Base-by-base conservation (phyloP, 768 basidiomycete genomes). In the Tulasnella sp. region DNA sequence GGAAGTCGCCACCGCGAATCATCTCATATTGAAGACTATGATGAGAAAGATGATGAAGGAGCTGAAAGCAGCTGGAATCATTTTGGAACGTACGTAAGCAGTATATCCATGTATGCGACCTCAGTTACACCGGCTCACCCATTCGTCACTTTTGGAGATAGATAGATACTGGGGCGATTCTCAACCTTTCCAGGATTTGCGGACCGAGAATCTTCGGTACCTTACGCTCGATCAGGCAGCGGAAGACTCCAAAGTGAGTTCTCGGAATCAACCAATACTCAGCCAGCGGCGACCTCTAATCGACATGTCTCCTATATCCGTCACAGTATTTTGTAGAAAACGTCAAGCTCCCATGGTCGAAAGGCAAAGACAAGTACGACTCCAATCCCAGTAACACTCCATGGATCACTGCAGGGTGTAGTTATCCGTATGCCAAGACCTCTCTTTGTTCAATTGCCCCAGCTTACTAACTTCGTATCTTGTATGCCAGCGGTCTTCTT, bases 271-370 rank as follows among this genome's bases (percentile, higher is more conserved):
- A 22, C n/a, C n/a, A n/a, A n/a, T n/a, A n/a, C n/a, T n/a, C n/a
- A n/a, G n/a, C 9, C 11, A 35, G 65, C 11, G 26, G 6, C 37
- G 26, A 26, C 11, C 16, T 34, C 9, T 32, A 8, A 22, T 32
- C 7, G 22, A 22, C 59, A n/a, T 62, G 7, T 7, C 9, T 29
- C 22, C 6, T 67, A 7, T n/a, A n/a, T n/a, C n/a, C n/a, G n/a
- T n/a, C n/a, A 6, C 40, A 71, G 39, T 71, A 71, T 65, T 74
- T 74, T 35, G 69, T 65, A 35, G 69, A 74, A 35, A 74, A 72
- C 22, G 73, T 67, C 12, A 26, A 71, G 22, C 73, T 74, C 5
- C 39, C 73, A n/a, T 62, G 47, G 70, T 22, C 34, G 8, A 6
- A 22, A 8, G n/a, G 59, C 3, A 64, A 16, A n/a, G 19, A 22